phyloP scores from a whole-genome alignment of 108 stramenopile genomes.

The Nitzschia sp. region DNA sequence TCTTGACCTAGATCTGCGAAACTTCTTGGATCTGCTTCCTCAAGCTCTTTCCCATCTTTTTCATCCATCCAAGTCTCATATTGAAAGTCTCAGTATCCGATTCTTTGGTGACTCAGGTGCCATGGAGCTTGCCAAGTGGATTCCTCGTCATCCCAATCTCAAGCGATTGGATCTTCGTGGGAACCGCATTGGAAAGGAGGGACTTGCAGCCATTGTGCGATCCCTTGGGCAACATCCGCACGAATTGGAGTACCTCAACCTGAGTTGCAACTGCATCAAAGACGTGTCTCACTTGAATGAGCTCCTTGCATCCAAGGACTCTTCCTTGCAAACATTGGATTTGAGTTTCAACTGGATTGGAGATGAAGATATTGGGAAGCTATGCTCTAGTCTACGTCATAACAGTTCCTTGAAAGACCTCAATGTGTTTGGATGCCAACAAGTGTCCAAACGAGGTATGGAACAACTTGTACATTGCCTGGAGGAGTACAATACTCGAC shows the following conservation, averaged over 20 bases:
- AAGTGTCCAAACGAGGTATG: constrained; percentile 15
- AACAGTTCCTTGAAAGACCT: constrained; percentile 18
- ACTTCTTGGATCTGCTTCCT: constrained; percentile 13
- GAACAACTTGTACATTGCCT: constrained; percentile 11
- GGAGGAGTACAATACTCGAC: constrained; percentile 15
- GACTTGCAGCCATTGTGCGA: constrained; percentile 14
- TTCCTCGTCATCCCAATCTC: constrained; percentile 22
- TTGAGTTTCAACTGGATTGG: constrained; percentile 34
- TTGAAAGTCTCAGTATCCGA: constrained; percentile 25
- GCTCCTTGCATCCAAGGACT: not conserved
- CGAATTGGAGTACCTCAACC: constrained; percentile 13
- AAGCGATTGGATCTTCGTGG: constrained; percentile 22
- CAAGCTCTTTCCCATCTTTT: constrained; percentile 18
- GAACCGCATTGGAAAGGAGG: constrained; percentile 25
- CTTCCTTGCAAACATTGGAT: constrained; percentile 13
- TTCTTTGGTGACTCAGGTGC: constrained; percentile 33
- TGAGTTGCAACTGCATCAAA: constrained; percentile 37
- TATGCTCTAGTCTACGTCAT: not conserved
- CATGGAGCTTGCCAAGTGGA: constrained; percentile 27
- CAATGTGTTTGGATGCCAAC: constrained; percentile 26
- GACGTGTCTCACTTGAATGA: not conserved
- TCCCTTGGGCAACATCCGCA: not conserved
- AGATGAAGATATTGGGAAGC: constrained; percentile 11
- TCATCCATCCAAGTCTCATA: constrained; percentile 14
- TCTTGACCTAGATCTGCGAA: constrained; percentile 30